These are phyloP conservation scores for Chlorella ohadii DNA, from an alignment of 139 green algal species.

Conservation along the genomic window DNA sequence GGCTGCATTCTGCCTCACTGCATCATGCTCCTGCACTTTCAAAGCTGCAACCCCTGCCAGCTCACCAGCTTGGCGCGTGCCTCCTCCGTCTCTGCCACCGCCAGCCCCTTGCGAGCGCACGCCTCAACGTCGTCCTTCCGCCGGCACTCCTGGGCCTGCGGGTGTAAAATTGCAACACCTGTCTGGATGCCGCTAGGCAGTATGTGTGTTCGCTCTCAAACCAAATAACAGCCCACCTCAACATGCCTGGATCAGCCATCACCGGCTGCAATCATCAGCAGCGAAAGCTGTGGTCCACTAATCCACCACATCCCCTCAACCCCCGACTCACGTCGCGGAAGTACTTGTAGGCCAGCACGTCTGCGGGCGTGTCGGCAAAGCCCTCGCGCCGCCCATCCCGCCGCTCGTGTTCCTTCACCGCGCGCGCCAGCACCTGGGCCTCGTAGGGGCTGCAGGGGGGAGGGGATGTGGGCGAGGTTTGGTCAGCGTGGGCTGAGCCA, in stretches of 20 bases:
- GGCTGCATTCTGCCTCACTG: too few species aligned
- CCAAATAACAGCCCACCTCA: too few species aligned
- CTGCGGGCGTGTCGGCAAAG: conserved; percentile 68
- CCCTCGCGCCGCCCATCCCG: conserved; percentile 57
- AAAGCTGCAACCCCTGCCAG: too few species aligned
- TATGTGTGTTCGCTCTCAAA: too few species aligned
- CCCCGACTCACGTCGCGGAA: conserved; percentile 75
- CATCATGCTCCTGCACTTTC: too few species aligned
- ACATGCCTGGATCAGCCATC: too few species aligned
- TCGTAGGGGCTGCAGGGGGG: conserved; percentile 18
- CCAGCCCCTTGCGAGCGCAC: conserved; percentile 60
- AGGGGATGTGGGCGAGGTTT: not conserved
- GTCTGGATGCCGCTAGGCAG: too few species aligned
- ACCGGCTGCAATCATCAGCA: too few species aligned
- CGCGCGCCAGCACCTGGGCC: conserved; percentile 59
- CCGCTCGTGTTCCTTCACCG: conserved; percentile 85
- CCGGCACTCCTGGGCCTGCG: conserved; percentile 71
- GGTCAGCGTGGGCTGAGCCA: too few species aligned
- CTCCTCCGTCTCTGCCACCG: conserved; percentile 51
- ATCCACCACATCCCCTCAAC: too few species aligned
- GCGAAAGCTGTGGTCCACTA: too few species aligned
- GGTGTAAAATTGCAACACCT: too few species aligned
- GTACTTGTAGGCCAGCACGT: conserved; percentile 89
- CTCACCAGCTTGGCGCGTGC: conserved; percentile 57
- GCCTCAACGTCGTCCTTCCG: conserved; percentile 48